A percentile compares a stretch with the other conserved stretches of the same genome.
Evolutionary conservation across 2,329 filamentous ascomycete genomes (phyloP).

Genomic region (Septoria petroselini): DNA sequence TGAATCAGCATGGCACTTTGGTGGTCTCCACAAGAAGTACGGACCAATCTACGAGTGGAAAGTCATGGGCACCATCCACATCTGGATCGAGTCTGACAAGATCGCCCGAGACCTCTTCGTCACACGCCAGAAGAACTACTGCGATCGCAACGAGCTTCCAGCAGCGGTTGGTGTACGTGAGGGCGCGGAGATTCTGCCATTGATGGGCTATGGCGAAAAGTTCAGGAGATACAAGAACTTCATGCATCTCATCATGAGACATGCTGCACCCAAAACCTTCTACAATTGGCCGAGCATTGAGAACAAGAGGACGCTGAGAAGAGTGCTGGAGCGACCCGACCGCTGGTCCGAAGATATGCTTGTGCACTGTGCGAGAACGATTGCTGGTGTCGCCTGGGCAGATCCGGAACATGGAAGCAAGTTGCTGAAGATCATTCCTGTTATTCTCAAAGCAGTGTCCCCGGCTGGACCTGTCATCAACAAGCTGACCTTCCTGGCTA

Average conservation of each 20-base stretch:
- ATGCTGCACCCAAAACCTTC: constrained; percentile 33
- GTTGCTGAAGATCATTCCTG: constrained; percentile 36
- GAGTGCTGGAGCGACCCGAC: constrained; percentile 35
- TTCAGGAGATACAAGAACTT: constrained; percentile 38
- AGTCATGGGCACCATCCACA: constrained; percentile 35
- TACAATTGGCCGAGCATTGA: constrained; percentile 36
- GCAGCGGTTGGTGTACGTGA: constrained; percentile 35
- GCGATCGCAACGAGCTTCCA: constrained; percentile 38
- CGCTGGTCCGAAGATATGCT: constrained; percentile 38
- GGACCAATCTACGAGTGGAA: constrained; percentile 40
- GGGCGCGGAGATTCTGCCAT: constrained; percentile 36
- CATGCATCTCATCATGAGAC: constrained; percentile 38
- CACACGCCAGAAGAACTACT: constrained; percentile 35
- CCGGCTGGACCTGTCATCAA: constrained; percentile 37
- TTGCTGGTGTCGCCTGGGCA: constrained; percentile 36
- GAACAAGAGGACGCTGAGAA: constrained; percentile 38
- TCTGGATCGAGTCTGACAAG: constrained; percentile 40
- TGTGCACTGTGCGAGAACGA: constrained; percentile 37
- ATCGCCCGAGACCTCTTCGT: constrained; percentile 38
- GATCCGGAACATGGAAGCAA: constrained; percentile 37
- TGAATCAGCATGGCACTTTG: constrained; percentile 38
- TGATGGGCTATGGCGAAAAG: constrained; percentile 36
- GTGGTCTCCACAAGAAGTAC: constrained; percentile 36
- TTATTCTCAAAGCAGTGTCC: constrained; percentile 37
- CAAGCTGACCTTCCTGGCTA: constrained; percentile 36